Conservation (phyloP, 768 basidiomycete genomes). For the Dentipellis fragilis region DNA sequence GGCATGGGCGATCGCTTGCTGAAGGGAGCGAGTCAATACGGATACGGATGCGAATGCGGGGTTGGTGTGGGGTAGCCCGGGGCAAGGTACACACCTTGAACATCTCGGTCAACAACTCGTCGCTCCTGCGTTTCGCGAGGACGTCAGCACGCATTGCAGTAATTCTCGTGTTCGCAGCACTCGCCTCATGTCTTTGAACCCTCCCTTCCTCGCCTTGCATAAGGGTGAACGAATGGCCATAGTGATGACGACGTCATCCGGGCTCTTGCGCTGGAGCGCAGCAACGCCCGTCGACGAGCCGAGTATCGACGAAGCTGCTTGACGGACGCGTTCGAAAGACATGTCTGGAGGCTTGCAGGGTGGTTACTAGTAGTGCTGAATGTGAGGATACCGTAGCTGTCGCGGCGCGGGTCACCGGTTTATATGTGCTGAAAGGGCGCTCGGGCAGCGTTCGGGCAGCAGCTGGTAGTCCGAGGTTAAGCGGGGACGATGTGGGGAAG, state of each 20-base stretch:
- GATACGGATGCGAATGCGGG: constrained; percentile 2
- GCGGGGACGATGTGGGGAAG: too few species aligned
- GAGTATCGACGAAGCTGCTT: constrained; percentile 51
- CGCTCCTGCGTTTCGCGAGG: constrained; percentile 35
- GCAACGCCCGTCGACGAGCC: constrained; percentile 34
- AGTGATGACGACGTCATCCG: constrained; percentile 77
- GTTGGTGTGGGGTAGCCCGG: background rate
- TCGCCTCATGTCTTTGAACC: constrained; percentile 58
- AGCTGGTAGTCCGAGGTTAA: too few species aligned
- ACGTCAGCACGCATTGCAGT: background rate
- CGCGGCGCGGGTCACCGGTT: background rate
- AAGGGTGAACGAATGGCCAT: constrained; percentile 71
- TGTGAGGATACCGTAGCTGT: background rate
- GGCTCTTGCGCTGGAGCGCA: constrained; percentile 45
- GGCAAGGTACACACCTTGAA: constrained; percentile 44
- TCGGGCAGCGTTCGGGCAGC: background rate
- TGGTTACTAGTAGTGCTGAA: too few species aligned
- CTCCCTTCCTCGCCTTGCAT: constrained; percentile 71
- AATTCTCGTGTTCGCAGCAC: constrained; percentile 11
- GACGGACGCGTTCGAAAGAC: constrained; percentile 43
- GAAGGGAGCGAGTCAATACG: constrained; percentile 1
- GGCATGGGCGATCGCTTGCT: constrained; percentile 53
- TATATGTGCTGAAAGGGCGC: background rate
- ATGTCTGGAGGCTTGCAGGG: background rate
- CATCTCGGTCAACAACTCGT: constrained; percentile 75